Evolutionary conservation across 768 basidiomycete genomes (phyloP).

Genomic region (Neoboletus subvelutipes): DNA sequence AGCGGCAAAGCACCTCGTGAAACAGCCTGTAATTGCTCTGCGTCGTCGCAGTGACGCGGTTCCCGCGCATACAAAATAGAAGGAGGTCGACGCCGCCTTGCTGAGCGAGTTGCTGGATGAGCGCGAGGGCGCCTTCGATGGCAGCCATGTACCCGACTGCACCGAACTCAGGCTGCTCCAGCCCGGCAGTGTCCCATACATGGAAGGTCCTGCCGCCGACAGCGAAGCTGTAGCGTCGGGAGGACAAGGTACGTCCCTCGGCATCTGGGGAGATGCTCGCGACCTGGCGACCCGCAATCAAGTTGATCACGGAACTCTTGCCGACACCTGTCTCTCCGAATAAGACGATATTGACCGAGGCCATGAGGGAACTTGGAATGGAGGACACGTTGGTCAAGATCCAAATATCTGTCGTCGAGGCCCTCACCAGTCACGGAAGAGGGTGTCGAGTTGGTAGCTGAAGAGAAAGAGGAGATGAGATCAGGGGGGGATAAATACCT

Average conservation of each 20-base stretch:
- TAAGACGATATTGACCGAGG: conserved; percentile 37
- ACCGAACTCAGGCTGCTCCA: conserved; percentile 28
- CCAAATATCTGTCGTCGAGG: not conserved
- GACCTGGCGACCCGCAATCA: conserved; percentile 24
- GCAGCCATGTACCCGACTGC: conserved; percentile 24
- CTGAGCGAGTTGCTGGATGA: conserved; percentile 34
- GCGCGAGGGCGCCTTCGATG: conserved; percentile 26
- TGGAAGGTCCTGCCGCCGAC: conserved; percentile 15
- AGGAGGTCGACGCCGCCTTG: conserved; percentile 40
- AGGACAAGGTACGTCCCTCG: conserved; percentile 36
- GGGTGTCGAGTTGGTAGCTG: not conserved
- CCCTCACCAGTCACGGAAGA: conserved; percentile 9
- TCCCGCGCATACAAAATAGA: conserved; percentile 39
- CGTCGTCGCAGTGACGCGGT: conserved; percentile 35
- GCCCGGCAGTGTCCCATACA: conserved; percentile 35
- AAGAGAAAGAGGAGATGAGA: not conserved
- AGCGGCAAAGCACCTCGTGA: conserved; percentile 38
- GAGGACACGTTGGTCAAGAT: not conserved
- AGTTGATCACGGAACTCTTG: conserved; percentile 33
- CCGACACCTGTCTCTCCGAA: conserved; percentile 42
- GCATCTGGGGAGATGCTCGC: conserved; percentile 24
- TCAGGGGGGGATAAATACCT: conserved; percentile 2
- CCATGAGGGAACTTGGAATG: conserved; percentile 11
- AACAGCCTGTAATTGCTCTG: conserved; percentile 41
- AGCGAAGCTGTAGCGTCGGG: conserved; percentile 22